phyloP scores from a whole-genome alignment of 2,329 filamentous ascomycete genomes.

The Blastomyces percursus region DNA sequence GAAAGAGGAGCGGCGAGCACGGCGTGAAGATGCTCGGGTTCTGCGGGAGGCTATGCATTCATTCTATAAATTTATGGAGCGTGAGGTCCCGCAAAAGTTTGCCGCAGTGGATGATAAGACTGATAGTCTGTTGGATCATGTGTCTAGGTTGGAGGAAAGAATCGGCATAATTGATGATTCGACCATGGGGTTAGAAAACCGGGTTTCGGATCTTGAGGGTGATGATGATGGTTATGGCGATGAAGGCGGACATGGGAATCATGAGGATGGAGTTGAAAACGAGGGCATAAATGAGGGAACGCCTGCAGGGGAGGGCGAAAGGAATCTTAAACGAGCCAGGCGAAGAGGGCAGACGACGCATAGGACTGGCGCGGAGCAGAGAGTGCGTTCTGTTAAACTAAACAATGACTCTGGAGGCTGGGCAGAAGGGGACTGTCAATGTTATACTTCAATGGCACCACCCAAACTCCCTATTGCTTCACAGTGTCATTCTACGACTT shows the following conservation, averaged over 20 bases:
- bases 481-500: background rate
- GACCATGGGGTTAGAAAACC: conserved; percentile 16
- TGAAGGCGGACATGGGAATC: background rate
- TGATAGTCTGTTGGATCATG: conserved; percentile 19
- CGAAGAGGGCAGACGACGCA: background rate
- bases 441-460: background rate
- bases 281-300: background rate
- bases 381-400: background rate
- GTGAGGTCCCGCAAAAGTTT: conserved; percentile 20
- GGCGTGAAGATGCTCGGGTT: conserved; percentile 21
- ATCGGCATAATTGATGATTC: conserved; percentile 20
- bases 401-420: too few species aligned
- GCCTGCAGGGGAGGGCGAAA: background rate
- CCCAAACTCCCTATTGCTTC: background rate
- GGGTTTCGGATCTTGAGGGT: conserved; percentile 18
- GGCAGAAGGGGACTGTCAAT: background rate
- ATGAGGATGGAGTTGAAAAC: background rate
- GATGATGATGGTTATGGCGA: background rate
- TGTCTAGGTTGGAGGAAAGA: conserved; percentile 19
- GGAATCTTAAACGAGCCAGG: background rate
- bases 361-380: background rate
- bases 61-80: conserved; percentile 20
- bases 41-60: conserved; percentile 22
- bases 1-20: conserved; percentile 17
- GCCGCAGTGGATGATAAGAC: conserved; percentile 21